phyloP scores from a whole-genome alignment of 805 yeast genomes.

The Candida khao-thaluensis region DNA sequence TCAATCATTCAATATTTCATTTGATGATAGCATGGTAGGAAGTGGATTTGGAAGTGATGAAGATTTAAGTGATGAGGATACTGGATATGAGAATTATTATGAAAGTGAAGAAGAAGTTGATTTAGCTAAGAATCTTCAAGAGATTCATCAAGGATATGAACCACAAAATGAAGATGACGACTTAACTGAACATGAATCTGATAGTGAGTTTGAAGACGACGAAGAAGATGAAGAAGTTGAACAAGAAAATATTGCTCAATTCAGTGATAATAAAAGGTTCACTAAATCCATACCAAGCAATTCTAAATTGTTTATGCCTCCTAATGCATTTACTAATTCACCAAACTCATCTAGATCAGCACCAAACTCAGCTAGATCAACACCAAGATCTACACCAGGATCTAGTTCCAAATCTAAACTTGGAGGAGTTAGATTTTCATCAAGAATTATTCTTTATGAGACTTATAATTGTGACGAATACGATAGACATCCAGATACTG shows the following conservation, averaged over 20 bases:
- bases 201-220: background rate
- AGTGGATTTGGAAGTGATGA: conserved; percentile 37
- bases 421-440: conserved; percentile 62
- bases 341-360: background rate
- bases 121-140: conserved; percentile 5
- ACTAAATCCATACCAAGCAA: conserved; percentile 6
- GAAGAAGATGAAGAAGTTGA: conserved; percentile 5
- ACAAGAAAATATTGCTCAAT: conserved; percentile 1
- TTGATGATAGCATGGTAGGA: conserved; percentile 32
- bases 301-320: conserved; percentile 6
- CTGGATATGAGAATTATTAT: conserved; percentile 10
- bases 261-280: conserved; percentile 3
- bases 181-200: background rate
- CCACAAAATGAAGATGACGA: background rate
- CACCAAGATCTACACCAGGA: conserved; percentile 4
- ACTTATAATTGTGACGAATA: conserved; percentile 82
- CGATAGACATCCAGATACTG: conserved; percentile 89
- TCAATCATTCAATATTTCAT: conserved; percentile 41
- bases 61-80: conserved; percentile 14
- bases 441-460: conserved; percentile 78
- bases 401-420: background rate
- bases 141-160: background rate
- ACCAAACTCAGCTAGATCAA: background rate
- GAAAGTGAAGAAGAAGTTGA: conserved; percentile 10
- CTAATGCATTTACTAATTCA: background rate